Evolutionary conservation across 2,329 filamentous ascomycete species (phyloP).

Genomic region (Fusarium pilosicola): DNA sequence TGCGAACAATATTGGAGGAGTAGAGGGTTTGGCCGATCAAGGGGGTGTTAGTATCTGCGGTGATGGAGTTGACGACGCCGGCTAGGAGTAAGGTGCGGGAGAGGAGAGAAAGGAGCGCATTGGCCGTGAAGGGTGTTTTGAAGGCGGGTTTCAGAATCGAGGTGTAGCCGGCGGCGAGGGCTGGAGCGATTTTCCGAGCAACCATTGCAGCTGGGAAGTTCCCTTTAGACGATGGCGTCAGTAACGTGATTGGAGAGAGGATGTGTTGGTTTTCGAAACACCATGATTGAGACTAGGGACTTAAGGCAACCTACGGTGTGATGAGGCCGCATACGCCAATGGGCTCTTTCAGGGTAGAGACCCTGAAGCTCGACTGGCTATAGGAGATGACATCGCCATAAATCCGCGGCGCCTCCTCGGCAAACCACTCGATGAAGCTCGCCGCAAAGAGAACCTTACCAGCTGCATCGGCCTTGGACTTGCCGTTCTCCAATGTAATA

Average conservation of each 20-base stretch:
- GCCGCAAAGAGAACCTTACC: constrained; percentile 69
- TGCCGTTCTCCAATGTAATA: constrained; percentile 77
- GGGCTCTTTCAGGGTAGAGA: constrained; percentile 66
- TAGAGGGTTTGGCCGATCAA: constrained; percentile 73
- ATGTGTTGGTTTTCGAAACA: background rate
- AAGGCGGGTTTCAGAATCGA: background rate
- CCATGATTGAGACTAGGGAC: background rate
- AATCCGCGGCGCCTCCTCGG: constrained; percentile 57
- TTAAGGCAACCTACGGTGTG: constrained; percentile 25
- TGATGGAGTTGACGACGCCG: constrained; percentile 64
- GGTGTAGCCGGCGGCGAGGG: background rate
- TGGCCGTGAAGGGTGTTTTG: background rate
- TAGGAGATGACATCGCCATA: constrained; percentile 70
- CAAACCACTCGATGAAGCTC: constrained; percentile 67
- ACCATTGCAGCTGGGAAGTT: background rate
- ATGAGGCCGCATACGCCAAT: constrained; percentile 47
- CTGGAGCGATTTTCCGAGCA: background rate
- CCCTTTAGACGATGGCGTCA: background rate
- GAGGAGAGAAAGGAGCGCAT: background rate
- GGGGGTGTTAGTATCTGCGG: constrained; percentile 71
- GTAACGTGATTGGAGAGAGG: background rate
- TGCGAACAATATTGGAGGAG: constrained; percentile 70
- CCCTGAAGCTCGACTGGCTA: constrained; percentile 67
- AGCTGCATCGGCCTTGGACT: constrained; percentile 68
- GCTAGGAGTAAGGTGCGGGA: background rate